Base-by-base conservation (phyloP, 176 grass and related monocot genomes). In the Raddia distichophylla region DNA sequence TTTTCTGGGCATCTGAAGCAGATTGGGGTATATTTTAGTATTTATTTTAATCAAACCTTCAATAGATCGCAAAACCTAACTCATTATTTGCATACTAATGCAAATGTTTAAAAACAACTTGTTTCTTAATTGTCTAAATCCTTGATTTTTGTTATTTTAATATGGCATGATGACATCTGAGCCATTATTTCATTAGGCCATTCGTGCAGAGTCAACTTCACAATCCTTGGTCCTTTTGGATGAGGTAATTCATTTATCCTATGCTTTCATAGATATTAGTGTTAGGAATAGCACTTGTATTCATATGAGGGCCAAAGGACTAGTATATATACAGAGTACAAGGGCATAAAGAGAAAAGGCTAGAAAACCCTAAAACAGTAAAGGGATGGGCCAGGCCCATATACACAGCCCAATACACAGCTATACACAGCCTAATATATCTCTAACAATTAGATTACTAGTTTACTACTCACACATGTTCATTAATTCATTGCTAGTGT, bases 1-100 rank as follows among this genome's bases (percentile, higher is more conserved):
- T 94, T 94, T 83, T 94, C 92, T 89, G 92, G 92, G 11, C 92
- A 94, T 78, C 83, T 94, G 54, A 91, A 88, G 84, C 83, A 91
- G 80, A 94, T 91, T 66, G 86, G 92, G 57, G 92, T 94, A 88
- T 82, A 83, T 91, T 65, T 79, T 78, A 49, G 8, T 34, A 65
- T 76, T 86, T 37, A 32, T 80, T 32, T 69, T 34, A 63, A 67
- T 20, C 64, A 46, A 11, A 60, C 34, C 52, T 76, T 27, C 16
- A n/a, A 80, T 75, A 62, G 46, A 63, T 82, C 34, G 62, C 33
- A 63, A 63, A 80, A 40, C 45, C 35, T 76, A 63, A 54, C 34
- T 65, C 47, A 60, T 69, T 80, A 56, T 34, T 57, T 46, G 50
- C 17, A 15, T 74, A 62, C 71, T 62, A 50, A 66, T 40, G 37